These are phyloP conservation scores for Amanita molliuscula DNA, from an alignment of 768 basidiomycete genomes.

Conservation along the genomic window DNA sequence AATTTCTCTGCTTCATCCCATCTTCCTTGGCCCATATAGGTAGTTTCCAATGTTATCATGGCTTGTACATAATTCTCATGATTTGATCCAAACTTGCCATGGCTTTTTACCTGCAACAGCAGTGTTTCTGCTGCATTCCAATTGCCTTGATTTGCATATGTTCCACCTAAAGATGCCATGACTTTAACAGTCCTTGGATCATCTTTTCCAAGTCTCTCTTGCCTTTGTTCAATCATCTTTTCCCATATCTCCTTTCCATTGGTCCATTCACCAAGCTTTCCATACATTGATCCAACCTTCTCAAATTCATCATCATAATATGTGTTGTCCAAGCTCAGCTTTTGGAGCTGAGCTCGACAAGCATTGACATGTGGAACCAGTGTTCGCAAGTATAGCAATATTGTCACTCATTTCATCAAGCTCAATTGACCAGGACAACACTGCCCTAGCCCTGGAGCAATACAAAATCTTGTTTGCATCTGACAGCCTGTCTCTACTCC, in stretches of 20 bases:
- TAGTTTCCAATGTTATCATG: neutral
- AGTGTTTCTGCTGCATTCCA: neutral
- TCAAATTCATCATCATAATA: neutral
- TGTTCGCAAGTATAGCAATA: neutral
- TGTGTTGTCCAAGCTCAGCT: neutral
- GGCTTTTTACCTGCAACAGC: neutral
- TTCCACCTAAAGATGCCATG: neutral
- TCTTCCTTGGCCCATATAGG: neutral
- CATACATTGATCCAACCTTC: neutral
- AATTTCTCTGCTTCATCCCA: neutral
- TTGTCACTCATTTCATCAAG: neutral
- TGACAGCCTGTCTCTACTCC: constrained; percentile 1
- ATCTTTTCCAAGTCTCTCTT: neutral
- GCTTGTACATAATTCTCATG: neutral
- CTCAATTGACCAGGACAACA: constrained; percentile 2
- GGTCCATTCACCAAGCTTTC: neutral
- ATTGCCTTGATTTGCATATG: neutral
- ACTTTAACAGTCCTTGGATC: neutral
- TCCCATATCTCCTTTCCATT: neutral
- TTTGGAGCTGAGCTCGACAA: neutral
- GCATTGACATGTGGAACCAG: constrained; percentile 5
- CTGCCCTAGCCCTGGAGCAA: neutral
- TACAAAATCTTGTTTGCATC: neutral
- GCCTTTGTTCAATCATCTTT: neutral
- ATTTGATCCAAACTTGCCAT: neutral